Evolutionary conservation across 805 yeast genomes (phyloP).

Genomic region (Nakazawaea populi): DNA sequence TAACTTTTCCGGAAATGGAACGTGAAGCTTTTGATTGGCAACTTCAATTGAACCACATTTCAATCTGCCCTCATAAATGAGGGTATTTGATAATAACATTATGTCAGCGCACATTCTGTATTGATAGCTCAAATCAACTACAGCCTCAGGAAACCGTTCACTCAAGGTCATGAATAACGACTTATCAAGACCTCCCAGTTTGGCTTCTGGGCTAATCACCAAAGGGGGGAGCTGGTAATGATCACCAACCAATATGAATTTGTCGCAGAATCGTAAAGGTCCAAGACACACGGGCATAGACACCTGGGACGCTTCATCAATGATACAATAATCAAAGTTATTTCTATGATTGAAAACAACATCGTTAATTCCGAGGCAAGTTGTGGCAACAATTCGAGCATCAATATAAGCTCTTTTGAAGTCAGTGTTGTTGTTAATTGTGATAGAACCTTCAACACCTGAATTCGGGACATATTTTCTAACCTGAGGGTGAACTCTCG

Average conservation of each 20-base stretch:
- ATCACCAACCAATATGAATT: slow-evolving; percentile 92
- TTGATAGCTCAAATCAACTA: slow-evolving; percentile 75
- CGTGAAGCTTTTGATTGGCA: slow-evolving; percentile 46
- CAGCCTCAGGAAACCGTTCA: slow-evolving; percentile 64
- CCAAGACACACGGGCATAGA: slow-evolving; percentile 90
- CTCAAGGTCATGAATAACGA: slow-evolving; percentile 76
- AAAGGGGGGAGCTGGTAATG: slow-evolving; percentile 92
- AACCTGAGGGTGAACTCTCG: slow-evolving; percentile 59
- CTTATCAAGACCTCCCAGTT: slow-evolving; percentile 55
- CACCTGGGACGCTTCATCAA: slow-evolving; percentile 96
- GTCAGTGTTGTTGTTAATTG: slow-evolving; percentile 36
- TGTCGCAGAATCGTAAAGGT: slow-evolving; percentile 71
- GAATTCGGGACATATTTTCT: slow-evolving; percentile 43
- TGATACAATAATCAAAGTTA: slow-evolving; percentile 84
- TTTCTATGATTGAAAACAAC: slow-evolving; percentile 46
- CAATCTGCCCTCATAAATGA: slow-evolving; percentile 71
- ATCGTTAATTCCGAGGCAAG: slow-evolving; percentile 74
- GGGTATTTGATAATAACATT: slow-evolving; percentile 72
- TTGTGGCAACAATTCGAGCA: slow-evolving; percentile 79
- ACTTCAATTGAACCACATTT: slow-evolving; percentile 69
- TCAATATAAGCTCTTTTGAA: slow-evolving; percentile 40
- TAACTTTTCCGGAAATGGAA: slow-evolving; percentile 37
- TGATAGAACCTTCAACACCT: slow-evolving; percentile 20
- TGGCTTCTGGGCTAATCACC: slow-evolving; percentile 64
- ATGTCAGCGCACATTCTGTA: slow-evolving; percentile 92